phyloP scores from a whole-genome alignment of 2,329 filamentous ascomycete genomes.

The Ophiocordyceps sinensis region DNA sequence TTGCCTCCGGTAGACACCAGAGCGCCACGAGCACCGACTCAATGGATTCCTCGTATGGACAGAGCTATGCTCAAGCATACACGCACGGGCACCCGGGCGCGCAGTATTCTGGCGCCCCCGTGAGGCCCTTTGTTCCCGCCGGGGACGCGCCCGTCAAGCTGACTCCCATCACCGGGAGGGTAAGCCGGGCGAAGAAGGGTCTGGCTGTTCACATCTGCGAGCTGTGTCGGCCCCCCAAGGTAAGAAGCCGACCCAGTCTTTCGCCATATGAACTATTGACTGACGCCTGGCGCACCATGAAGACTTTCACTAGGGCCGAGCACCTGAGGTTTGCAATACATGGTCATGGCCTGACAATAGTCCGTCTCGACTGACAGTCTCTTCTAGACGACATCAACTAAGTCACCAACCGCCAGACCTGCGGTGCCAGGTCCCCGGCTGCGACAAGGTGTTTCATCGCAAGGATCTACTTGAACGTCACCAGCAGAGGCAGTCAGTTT shows the following conservation, averaged over 20 bases:
- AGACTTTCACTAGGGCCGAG: constrained; percentile 50
- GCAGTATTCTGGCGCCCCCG: constrained; percentile 13
- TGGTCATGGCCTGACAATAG: neutral
- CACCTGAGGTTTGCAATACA: constrained; percentile 36
- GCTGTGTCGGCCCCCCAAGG: constrained; percentile 35
- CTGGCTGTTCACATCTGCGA: constrained; percentile 42
- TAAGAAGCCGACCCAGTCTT: constrained; percentile 11
- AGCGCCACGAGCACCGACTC: constrained; percentile 34
- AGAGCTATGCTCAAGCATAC: constrained; percentile 9
- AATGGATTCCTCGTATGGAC: constrained; percentile 27
- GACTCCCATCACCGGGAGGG: constrained; percentile 40
- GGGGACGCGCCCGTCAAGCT: constrained; percentile 30
- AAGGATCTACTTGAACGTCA: constrained; percentile 46
- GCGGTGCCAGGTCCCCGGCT: constrained; percentile 36
- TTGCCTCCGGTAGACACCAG: constrained; percentile 17
- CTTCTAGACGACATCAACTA: constrained; percentile 40
- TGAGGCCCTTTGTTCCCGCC: constrained; percentile 26
- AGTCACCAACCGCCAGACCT: constrained; percentile 41
- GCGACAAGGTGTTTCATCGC: constrained; percentile 42
- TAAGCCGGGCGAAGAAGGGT: constrained; percentile 44
- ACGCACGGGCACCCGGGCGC: constrained; percentile 7
- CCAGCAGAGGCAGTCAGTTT: constrained; percentile 21
- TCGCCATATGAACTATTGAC: neutral
- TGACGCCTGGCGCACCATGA: neutral
- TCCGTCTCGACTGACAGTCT: constrained; percentile 10